Conservation (phyloP, 805 yeast species). For the Lipomyces spencermartinsiae region DNA sequence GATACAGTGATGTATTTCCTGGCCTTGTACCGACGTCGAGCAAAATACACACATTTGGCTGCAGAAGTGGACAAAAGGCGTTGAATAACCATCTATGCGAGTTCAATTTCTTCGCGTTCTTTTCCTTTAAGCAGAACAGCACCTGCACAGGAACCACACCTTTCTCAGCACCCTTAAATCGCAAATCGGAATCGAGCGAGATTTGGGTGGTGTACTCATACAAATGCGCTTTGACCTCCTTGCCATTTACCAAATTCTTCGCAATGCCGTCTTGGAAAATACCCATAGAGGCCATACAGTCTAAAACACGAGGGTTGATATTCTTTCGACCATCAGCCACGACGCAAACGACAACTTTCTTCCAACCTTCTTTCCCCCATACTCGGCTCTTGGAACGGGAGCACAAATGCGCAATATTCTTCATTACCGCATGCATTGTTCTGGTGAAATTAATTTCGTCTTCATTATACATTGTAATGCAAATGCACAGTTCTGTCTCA, state of each 20-base stretch:
- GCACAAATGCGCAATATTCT: slow-evolving; percentile 85
- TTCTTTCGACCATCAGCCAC: slow-evolving; percentile 95
- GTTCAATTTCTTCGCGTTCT: slow-evolving; percentile 90
- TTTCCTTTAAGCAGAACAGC: slow-evolving; percentile 89
- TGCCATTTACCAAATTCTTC: slow-evolving; percentile 88
- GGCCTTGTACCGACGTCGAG: slow-evolving; percentile 98
- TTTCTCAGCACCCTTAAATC: slow-evolving; percentile 87
- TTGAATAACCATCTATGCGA: slow-evolving; percentile 98
- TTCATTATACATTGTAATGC: slow-evolving; percentile 98
- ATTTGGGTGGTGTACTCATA: slow-evolving; percentile 97
- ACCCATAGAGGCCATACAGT: slow-evolving; percentile 91
- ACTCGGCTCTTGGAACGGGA: slow-evolving; percentile 78
- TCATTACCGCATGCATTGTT: slow-evolving; percentile 93
- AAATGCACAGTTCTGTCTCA: slow-evolving; percentile 88
- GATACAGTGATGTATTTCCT: slow-evolving; percentile 85
- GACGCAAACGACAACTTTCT: slow-evolving; percentile 88
- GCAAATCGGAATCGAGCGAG: slow-evolving; percentile 85
- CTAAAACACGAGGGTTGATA: slow-evolving; percentile 81
- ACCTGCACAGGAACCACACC: slow-evolving; percentile 95
- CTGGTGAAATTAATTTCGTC: slow-evolving; percentile 88
- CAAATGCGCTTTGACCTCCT: slow-evolving; percentile 89
- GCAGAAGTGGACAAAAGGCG: slow-evolving; percentile 88
- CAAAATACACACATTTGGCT: slow-evolving; percentile 87
- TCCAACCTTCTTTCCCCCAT: slow-evolving; percentile 98
- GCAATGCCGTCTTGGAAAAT: slow-evolving; percentile 98